phyloP scores from a whole-genome alignment of 2,329 filamentous ascomycete genomes.

The Nakataea oryzae region DNA sequence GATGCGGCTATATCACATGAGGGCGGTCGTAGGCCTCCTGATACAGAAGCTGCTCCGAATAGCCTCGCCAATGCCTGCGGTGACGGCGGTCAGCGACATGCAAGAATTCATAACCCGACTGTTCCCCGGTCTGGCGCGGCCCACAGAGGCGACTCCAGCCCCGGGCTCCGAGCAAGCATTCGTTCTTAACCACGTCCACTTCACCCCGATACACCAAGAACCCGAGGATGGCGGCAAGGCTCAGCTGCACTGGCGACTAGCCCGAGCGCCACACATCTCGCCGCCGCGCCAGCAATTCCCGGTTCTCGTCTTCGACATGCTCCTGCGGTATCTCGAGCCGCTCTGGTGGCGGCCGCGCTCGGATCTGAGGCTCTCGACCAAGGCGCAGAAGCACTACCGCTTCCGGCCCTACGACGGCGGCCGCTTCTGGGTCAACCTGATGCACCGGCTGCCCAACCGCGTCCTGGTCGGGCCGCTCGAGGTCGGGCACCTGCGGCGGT shows the following conservation, averaged over 20 bases:
- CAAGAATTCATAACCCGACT: constrained; percentile 34
- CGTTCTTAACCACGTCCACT: constrained; percentile 35
- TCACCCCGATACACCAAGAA: constrained; percentile 24
- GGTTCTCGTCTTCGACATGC: constrained; percentile 8
- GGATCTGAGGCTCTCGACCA: not conserved
- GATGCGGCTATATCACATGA: constrained; percentile 23
- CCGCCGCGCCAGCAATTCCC: constrained; percentile 26
- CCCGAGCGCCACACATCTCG: constrained; percentile 33
- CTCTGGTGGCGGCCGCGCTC: not conserved
- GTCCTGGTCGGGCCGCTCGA: constrained; percentile 36
- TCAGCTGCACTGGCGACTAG: constrained; percentile 32
- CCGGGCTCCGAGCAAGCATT: constrained; percentile 21
- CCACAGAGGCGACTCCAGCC: not conserved
- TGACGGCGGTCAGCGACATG: constrained; percentile 30
- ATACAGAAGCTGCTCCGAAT: constrained; percentile 37
- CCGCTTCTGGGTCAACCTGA: constrained; percentile 48
- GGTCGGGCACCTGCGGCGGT: constrained; percentile 30
- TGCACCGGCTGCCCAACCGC: constrained; percentile 27
- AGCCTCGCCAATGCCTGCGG: constrained; percentile 36
- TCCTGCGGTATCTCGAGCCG: not conserved
- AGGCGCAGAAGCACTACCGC: not conserved
- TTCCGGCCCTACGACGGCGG: constrained; percentile 46
- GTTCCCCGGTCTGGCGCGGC: constrained; percentile 31
- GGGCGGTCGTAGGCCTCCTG: constrained; percentile 32
- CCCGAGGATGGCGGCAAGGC: constrained; percentile 5